Percentiles rank a stretch among this genome's conserved stretches.
Conservation (phyloP, 257 asterid genomes). For the Solanum bukasovii region DNA sequence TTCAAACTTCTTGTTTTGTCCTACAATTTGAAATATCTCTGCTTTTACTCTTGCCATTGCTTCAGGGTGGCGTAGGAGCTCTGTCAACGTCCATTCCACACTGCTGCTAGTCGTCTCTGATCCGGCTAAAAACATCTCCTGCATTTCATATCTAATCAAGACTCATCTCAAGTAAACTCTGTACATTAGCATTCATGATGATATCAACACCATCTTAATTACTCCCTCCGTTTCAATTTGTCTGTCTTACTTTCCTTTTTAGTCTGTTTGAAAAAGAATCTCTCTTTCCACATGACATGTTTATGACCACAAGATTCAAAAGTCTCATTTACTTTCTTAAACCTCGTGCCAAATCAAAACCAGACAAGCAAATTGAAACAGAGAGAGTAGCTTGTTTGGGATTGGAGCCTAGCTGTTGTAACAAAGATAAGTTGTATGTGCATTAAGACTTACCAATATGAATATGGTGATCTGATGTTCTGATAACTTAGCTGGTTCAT, state of each 20-base stretch:
- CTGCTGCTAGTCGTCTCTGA: slow-evolving; percentile 58
- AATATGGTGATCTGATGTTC: slow-evolving; percentile 37
- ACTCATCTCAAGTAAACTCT: background rate
- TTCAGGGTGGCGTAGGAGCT: slow-evolving; percentile 52
- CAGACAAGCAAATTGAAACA: background rate
- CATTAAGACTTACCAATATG: slow-evolving; percentile 28
- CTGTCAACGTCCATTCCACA: slow-evolving; percentile 58
- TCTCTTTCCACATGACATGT: no score
- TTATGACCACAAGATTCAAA: no score
- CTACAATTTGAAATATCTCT: slow-evolving; percentile 28
- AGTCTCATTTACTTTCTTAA: no score
- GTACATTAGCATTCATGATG: background rate
- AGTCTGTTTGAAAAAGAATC: no score
- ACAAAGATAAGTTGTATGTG: no score
- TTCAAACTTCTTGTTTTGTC: slow-evolving; percentile 15
- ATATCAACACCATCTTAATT: no score
- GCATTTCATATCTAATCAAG: background rate
- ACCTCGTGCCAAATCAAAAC: no score
- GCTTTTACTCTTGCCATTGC: slow-evolving; percentile 30
- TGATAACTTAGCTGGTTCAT: slow-evolving; percentile 14
- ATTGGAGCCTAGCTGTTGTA: no score
- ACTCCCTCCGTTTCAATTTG: no score
- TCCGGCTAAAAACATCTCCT: slow-evolving; percentile 66
- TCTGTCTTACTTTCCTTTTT: no score
- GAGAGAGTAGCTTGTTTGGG: background rate